A percentile compares a stretch with the other conserved stretches of the same genome.
Evolutionary conservation across 1,284 basidiomycete species (phyloP).

Genomic region (Fomitopsis pinicola): DNA sequence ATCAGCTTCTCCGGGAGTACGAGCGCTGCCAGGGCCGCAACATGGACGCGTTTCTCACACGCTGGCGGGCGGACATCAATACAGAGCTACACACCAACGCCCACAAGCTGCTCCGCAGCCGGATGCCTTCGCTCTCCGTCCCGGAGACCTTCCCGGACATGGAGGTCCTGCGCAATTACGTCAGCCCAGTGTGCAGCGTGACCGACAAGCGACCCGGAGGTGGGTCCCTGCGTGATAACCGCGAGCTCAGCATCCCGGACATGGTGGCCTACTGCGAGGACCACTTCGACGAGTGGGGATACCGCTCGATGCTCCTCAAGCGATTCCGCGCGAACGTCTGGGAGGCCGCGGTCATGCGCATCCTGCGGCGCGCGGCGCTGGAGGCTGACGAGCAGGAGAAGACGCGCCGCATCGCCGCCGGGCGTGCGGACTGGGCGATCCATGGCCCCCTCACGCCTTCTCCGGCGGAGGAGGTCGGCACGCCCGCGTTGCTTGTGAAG

Average conservation of each 20-base stretch:
- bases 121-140: constrained; percentile 30
- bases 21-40: constrained; percentile 17
- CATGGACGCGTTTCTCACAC: constrained; percentile 28
- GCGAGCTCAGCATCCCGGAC: constrained; percentile 36
- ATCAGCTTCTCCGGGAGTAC: constrained; percentile 39
- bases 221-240: constrained; percentile 26
- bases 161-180: constrained; percentile 42
- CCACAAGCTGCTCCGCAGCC: constrained; percentile 34
- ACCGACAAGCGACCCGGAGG: constrained; percentile 16
- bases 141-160: constrained; percentile 35
- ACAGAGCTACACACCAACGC: constrained; percentile 46
- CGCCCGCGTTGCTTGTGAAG: constrained; percentile 17
- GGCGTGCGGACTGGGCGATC: constrained; percentile 15
- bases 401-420: constrained; percentile 17
- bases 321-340: constrained; percentile 38
- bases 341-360: constrained; percentile 35
- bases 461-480: constrained; percentile 29
- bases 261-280: constrained; percentile 48
- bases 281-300: constrained; percentile 54
- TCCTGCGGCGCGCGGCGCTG: constrained; percentile 37
- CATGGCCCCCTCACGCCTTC: constrained; percentile 19
- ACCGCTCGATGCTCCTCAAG: constrained; percentile 35
- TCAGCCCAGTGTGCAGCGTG: constrained; percentile 33
- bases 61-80: constrained; percentile 40
- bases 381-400: constrained; percentile 35